Evolutionary conservation across 306 rosid species (phyloP).

Genomic region (barrel medic (Medicago truncatula)): MtrunA17r5.0-ANR NC_053042.1:40515001-40515500

Average conservation of each 20-base stretch:
- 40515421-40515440: no score
- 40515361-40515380: no score
- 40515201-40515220: constrained; percentile 38
- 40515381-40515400: no score
- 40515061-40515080: constrained; percentile 47
- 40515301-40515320: background rate
- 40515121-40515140: constrained; percentile 82
- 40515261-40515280: background rate
- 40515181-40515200: constrained; percentile 54
- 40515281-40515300: background rate
- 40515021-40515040: constrained; percentile 45
- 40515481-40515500: no score
- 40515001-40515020: constrained; percentile 52
- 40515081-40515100: constrained; percentile 62
- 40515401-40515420: no score
- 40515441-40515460: no score
- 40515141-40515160: constrained; percentile 90
- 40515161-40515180: constrained; percentile 64
- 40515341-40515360: no score
- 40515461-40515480: no score
- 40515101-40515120: constrained; percentile 80
- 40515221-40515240: background rate
- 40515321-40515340: background rate
- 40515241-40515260: background rate
- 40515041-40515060: constrained; percentile 44